These are phyloP conservation scores for Hyphodiscus sp. DNA, from an alignment of 2,329 filamentous ascomycete genomes.

Conservation along the genomic window DNA sequence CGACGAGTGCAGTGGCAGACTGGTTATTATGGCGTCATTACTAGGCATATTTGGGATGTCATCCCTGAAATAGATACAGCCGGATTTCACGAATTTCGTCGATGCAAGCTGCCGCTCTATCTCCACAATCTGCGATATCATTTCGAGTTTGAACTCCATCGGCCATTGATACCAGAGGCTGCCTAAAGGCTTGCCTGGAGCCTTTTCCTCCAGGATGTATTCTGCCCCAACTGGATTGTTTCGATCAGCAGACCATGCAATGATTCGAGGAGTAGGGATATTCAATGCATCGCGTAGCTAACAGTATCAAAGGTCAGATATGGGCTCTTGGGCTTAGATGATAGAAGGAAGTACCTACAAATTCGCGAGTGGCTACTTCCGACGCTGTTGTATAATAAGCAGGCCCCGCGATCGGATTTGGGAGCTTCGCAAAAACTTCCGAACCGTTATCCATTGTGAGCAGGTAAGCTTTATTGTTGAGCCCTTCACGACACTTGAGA, in stretches of 20 bases:
- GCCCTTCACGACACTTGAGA: conserved; percentile 22
- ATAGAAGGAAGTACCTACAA: conserved; percentile 20
- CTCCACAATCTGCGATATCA: conserved; percentile 14
- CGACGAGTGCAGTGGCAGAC: not conserved
- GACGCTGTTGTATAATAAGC: conserved; percentile 13
- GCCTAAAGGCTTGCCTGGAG: conserved; percentile 8
- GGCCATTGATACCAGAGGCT: conserved; percentile 10
- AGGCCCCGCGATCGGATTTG: conserved; percentile 4
- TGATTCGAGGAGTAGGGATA: conserved; percentile 12
- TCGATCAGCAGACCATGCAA: conserved; percentile 12
- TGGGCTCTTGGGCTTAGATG: too few relatives aligned
- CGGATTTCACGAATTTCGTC: conserved; percentile 9
- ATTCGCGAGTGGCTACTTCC: conserved; percentile 22
- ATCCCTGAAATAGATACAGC: conserved; percentile 13
- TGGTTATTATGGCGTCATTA: not conserved
- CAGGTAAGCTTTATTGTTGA: conserved; percentile 24
- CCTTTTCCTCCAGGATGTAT: conserved; percentile 14
- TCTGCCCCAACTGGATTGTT: conserved; percentile 12
- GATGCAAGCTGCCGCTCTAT: conserved; percentile 14
- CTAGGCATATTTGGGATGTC: conserved; percentile 7
- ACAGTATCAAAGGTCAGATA: too few relatives aligned
- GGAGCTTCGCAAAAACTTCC: conserved; percentile 2
- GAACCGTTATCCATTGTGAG: conserved; percentile 20
- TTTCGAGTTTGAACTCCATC: conserved; percentile 6
- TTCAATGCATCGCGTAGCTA: conserved; percentile 12